A percentile compares a stretch with the other conserved stretches of the same genome.
Evolutionary conservation across 192 early-diverging fungal genomes (phyloP).

Genomic region (Chytriomyces hyalinus): DNA sequence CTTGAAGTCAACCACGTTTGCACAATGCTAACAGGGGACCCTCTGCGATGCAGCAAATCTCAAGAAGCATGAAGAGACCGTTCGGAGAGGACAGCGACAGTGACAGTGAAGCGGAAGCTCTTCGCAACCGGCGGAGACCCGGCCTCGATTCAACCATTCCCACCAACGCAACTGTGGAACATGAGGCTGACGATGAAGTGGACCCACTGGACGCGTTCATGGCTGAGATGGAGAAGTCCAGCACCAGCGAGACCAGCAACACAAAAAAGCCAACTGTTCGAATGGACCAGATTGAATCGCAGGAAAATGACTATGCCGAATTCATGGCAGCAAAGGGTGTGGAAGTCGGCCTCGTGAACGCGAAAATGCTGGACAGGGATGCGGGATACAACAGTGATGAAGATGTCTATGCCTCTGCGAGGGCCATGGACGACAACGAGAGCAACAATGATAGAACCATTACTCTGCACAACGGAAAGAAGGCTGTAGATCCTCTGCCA

Average conservation of each 20-base stretch:
- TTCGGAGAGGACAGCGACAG: conserved; percentile 49
- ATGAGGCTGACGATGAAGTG: background rate
- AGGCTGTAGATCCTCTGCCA: conserved; percentile 72
- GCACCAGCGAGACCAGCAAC: conserved; percentile 36
- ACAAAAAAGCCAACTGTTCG: conserved; percentile 38
- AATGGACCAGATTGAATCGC: conserved; percentile 49
- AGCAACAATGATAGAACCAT: conserved; percentile 34
- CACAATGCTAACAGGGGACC: no score
- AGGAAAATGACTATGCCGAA: conserved; percentile 61
- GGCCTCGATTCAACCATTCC: conserved; percentile 47
- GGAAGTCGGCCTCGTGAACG: conserved; percentile 61
- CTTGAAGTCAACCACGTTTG: no score
- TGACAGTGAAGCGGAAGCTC: background rate
- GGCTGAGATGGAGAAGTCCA: conserved; percentile 41
- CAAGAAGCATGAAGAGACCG: conserved; percentile 84
- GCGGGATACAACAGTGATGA: conserved; percentile 70
- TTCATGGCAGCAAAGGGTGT: conserved; percentile 78
- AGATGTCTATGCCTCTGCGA: conserved; percentile 82
- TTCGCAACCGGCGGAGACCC: conserved; percentile 35
- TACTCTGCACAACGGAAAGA: conserved; percentile 44
- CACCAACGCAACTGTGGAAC: background rate
- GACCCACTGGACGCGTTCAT: conserved; percentile 88
- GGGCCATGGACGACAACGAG: conserved; percentile 55
- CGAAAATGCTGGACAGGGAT: conserved; percentile 44
- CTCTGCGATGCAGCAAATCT: conserved; percentile 36